Conservation (phyloP, 192 early-diverging fungal species). For the Linnemannia hyalina region DNA sequence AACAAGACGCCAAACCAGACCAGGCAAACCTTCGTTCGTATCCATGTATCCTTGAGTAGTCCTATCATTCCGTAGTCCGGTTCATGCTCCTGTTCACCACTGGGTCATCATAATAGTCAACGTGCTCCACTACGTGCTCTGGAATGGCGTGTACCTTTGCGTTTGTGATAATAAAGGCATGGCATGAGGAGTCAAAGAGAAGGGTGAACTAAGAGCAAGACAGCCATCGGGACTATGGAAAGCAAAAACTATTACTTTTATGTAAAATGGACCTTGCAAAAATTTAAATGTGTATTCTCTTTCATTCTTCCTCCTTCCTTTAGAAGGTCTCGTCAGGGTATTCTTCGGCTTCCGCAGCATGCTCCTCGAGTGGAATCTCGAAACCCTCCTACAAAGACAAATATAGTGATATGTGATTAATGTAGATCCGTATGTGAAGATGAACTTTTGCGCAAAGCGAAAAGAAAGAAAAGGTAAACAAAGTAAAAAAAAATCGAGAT, state of each 20-base stretch:
- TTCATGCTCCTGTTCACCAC: too few relatives aligned
- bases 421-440: not conserved
- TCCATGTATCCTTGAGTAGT: too few relatives aligned
- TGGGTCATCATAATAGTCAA: too few relatives aligned
- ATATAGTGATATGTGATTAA: conserved; percentile 10
- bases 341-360: conserved; percentile 51
- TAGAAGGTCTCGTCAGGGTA: conserved; percentile 78
- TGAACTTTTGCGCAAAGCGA: conserved; percentile 2
- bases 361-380: conserved; percentile 77
- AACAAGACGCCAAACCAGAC: not conserved
- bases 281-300: not conserved
- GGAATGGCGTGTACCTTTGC: too few relatives aligned
- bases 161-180: too few relatives aligned
- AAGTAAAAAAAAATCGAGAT: conserved; percentile 1
- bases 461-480: not conserved
- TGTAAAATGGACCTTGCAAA: not conserved
- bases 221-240: not conserved
- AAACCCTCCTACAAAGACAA: conserved; percentile 76
- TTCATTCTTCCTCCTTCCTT: conserved; percentile 3
- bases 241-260: not conserved
- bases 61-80: too few relatives aligned
- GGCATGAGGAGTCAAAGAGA: too few relatives aligned
- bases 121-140: too few relatives aligned
- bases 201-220: not conserved
- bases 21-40: too few relatives aligned